phyloP scores from a whole-genome alignment of 2,329 filamentous ascomycete species.

The Zarea fungicola region DNA sequence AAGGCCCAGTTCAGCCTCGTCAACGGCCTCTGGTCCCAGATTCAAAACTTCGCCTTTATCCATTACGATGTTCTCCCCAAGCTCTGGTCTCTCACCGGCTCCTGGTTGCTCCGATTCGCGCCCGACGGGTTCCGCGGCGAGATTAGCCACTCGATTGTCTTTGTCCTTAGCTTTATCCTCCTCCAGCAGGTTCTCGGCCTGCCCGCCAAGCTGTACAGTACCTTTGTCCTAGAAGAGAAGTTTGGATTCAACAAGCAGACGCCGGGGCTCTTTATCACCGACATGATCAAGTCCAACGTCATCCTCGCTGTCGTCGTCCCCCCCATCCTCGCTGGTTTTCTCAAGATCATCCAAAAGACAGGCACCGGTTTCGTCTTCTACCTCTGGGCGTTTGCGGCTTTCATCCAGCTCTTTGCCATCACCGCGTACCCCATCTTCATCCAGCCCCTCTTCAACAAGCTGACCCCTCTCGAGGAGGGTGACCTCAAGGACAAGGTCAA shows the following conservation, averaged over 20 bases:
- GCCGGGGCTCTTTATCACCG: constrained; percentile 75
- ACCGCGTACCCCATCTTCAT: constrained; percentile 95
- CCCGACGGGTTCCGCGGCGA: constrained; percentile 81
- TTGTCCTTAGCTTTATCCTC: constrained; percentile 81
- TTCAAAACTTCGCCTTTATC: constrained; percentile 85
- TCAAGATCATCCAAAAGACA: constrained; percentile 90
- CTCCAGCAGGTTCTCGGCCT: constrained; percentile 75
- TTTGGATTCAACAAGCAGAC: constrained; percentile 99
- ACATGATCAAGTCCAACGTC: constrained; percentile 86
- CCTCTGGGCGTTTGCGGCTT: constrained; percentile 87
- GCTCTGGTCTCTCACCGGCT: constrained; percentile 78
- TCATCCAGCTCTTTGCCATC: constrained; percentile 88
- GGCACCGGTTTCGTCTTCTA: constrained; percentile 97
- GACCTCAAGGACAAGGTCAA: constrained; percentile 85
- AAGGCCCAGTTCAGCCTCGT: constrained; percentile 88
- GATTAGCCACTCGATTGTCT: constrained; percentile 88
- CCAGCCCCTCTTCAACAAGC: constrained; percentile 94
- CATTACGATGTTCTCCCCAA: constrained; percentile 87
- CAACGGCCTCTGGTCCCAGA: constrained; percentile 74
- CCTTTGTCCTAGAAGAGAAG: constrained; percentile 91
- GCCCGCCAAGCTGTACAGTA: constrained; percentile 83
- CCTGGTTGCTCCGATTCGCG: constrained; percentile 66
- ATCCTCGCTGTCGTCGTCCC: constrained; percentile 74
- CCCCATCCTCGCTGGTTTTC: constrained; percentile 85
- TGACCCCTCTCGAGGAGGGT: constrained; percentile 84